Base-by-base conservation (phyloP, 2,329 filamentous ascomycete genomes). In the Cordyceps fumosorosea region DNA sequence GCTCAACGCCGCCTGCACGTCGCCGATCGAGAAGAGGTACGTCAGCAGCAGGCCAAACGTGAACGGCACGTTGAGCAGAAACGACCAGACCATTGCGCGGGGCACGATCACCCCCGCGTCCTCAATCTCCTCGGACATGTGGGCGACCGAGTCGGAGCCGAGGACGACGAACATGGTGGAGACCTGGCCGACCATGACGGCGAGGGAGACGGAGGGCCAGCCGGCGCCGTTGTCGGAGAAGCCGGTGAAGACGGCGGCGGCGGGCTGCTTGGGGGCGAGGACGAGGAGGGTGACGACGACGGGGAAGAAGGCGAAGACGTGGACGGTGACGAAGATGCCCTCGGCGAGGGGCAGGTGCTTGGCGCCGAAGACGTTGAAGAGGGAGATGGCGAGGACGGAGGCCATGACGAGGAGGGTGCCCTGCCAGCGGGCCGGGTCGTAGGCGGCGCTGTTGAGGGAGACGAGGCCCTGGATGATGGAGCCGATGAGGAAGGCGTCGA, bases 391-490 rank as follows among this genome's bases (percentile, higher is more conserved):
- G 6, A 61, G n/a, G 37, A 62, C 59, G 3, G 62, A 52, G 12
- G 20, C 62, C 32, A 66, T 60, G 50, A 64, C 56, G 42, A 66
- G 62, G 14, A 66, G 55, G 24, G 59, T 63, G 52, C 59, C 62
- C 22, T 66, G 65, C 64, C 64, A 66, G 14, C 66, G 65, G 26
- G 75, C 57, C n/a, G 72, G 72, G 2, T 64, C 57, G 63, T 77
- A 78, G 3, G 58, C 65, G 20, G 11, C 66, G 52, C 74, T 69
- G 48, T 73, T 76, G 18, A 80, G 62, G 18, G 74, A 68, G 3
- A 78, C 64, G 1, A 81, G 70, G 1, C 77, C 77, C 64, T 81
- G 75, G 24, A 81, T 77, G 44, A 80, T 72, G 5, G 76, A 77
- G 6, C 75, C 77, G 0, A 75, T 70, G 5, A 82, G 69, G 54